Evolutionary conservation across 2,329 filamentous ascomycete genomes (phyloP), one percentile per base, ranked within the genome.

Genomic region (Geosmithia morbida): DNA sequence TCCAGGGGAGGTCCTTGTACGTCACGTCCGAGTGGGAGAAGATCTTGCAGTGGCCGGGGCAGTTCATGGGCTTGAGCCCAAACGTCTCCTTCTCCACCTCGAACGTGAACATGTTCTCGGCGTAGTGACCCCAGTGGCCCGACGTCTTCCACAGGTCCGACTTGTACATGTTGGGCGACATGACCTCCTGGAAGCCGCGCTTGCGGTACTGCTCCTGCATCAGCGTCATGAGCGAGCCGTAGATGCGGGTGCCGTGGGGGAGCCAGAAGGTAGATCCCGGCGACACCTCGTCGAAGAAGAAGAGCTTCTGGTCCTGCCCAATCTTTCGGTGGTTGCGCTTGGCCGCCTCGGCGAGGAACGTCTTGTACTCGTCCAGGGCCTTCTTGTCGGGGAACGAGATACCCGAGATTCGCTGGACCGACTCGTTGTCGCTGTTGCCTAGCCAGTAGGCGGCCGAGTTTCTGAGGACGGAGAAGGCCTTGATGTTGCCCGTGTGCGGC

Each of bases 371-470:
- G 44, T 85, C 81, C 69, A 98, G 86, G 58, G 81, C 77, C 69
- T 95, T 94, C 77, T 98, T 97, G 66, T 95, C 88, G 3, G 90
- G 90, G 65, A 79, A 98, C 6, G 88, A 94, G 49, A 98, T 84
- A 66, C 92, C 92, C 58, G 96, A 94, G 57, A 98, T 94, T 59
- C 92, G 83, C 68, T 98, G 92, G 43, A 98, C 75, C 26, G 89
- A 94, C 66, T 97, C 90, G 63, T 97, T 96, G 60, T 83, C 80
- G 59, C 88, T 83, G 63, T 96, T 87, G 48, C 92, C 92, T 14
- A 97, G 77, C 77, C 94, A 98, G 68, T 97, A 97, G 26, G 87
- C 88, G 30, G 68, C 67, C 10, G 68, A 74, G 57, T 72, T 73
- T 76, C 89, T 94, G 77, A 94, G 86, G 56, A 97, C 85, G 61